Evolutionary conservation across 2,329 filamentous ascomycete species (phyloP).

Genomic region (Penicillium sp.): DNA sequence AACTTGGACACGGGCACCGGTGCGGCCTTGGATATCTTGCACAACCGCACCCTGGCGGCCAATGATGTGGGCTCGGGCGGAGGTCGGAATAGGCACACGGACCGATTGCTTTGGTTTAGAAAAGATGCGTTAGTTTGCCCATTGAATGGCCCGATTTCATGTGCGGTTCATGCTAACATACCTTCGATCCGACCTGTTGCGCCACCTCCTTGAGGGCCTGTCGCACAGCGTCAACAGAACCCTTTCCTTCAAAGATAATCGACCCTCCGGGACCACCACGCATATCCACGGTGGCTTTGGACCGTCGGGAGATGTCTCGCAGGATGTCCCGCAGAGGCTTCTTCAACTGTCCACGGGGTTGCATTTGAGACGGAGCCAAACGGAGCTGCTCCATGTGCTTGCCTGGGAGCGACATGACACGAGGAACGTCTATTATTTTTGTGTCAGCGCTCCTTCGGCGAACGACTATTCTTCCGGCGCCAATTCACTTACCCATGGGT

Average conservation of each 20-base stretch:
- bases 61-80: slow-evolving; percentile 86
- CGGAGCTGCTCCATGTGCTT: slow-evolving; percentile 77
- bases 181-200: slow-evolving; percentile 83
- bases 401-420: slow-evolving; percentile 75
- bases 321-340: slow-evolving; percentile 83
- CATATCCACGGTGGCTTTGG: slow-evolving; percentile 83
- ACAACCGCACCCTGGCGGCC: slow-evolving; percentile 89
- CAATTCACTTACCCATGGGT: slow-evolving; percentile 63
- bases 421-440: slow-evolving; percentile 46
- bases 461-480: slow-evolving; percentile 30
- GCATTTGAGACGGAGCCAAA: slow-evolving; percentile 75
- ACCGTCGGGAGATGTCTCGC: slow-evolving; percentile 90
- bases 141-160: background rate
- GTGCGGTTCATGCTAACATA: slow-evolving; percentile 46
- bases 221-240: slow-evolving; percentile 80
- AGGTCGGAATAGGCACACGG: slow-evolving; percentile 79
- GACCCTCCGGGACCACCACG: slow-evolving; percentile 71
- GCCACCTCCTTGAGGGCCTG: slow-evolving; percentile 89
- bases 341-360: slow-evolving; percentile 77
- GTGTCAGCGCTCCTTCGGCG: slow-evolving; percentile 16
- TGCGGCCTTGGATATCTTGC: slow-evolving; percentile 85
- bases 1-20: slow-evolving; percentile 87
- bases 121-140: slow-evolving; percentile 6
- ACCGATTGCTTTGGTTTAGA: slow-evolving; percentile 64
- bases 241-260: slow-evolving; percentile 81